Percentiles rank a stretch among this genome's conserved stretches.
These are phyloP conservation scores for Neurospora cerealis DNA, from an alignment of 495 filamentous ascomycete genomes.

Conservation along the genomic window DNA sequence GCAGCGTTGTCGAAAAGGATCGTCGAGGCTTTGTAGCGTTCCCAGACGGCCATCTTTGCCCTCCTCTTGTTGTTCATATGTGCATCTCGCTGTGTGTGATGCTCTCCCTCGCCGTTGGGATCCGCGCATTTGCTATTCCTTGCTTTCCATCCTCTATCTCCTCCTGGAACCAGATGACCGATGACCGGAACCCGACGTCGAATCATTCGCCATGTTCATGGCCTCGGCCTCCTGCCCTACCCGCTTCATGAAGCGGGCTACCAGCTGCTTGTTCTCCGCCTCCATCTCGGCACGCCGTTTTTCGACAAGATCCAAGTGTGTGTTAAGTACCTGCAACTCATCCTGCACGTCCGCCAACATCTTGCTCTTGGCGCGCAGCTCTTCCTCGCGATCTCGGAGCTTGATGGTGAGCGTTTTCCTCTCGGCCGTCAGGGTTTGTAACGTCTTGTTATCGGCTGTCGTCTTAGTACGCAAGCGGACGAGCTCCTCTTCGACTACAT, in stretches of 20 bases:
- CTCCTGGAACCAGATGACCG: not conserved
- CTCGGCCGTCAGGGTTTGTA: slow-evolving; percentile 54
- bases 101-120: not conserved
- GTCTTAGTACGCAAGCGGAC: slow-evolving; percentile 48
- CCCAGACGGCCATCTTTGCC: not conserved
- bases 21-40: not conserved
- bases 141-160: not conserved
- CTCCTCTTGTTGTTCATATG: not conserved
- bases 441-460: slow-evolving; percentile 42
- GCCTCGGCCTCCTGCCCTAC: slow-evolving; percentile 78
- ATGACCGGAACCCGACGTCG: not conserved
- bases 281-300: slow-evolving; percentile 55
- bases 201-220: slow-evolving; percentile 59
- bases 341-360: slow-evolving; percentile 83
- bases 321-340: slow-evolving; percentile 72
- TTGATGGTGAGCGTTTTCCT: slow-evolving; percentile 48
- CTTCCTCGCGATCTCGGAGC: slow-evolving; percentile 73
- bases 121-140: not conserved
- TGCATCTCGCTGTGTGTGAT: not conserved
- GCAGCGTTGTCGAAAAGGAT: not conserved
- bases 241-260: slow-evolving; percentile 83
- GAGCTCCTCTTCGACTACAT: slow-evolving; percentile 49
- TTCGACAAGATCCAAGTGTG: slow-evolving; percentile 81
- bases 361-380: slow-evolving; percentile 71
- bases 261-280: slow-evolving; percentile 78